Evolutionary conservation across 1,139 yeast species (phyloP), one percentile per base, ranked within the genome.

Genomic region (Kodamaea anthophila): DNA sequence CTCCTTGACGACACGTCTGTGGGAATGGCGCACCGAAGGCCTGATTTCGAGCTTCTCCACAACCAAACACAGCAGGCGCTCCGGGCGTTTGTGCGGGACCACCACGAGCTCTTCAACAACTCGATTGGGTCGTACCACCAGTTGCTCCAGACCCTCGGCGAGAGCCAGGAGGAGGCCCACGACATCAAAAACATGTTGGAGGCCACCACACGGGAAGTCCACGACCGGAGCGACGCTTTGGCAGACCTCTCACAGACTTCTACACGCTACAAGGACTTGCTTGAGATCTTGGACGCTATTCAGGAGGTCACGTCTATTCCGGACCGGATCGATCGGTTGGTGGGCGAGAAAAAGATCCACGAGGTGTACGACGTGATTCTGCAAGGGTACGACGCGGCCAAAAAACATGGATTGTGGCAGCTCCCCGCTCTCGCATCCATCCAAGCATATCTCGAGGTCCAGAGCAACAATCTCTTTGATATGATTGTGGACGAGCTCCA

Each of bases 1-100:
- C 62, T 88, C 36, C 62, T 86, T 43, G 96, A 88, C 52, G 80
- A 77, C 43, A 77, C 94, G 3, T 83, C 95, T 1, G 94, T 87
- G 18, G 97, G 97, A 0, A 58, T 83, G 46, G 94, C 94, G 1
- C 80, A 80, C 46, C 73, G 79, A 39, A 65, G 68, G 34, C 62
- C 65, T 1, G 83, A 79, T 30, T 83, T 83, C 41, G 54, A 64
- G 27, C 65, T 63, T 32, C 47, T 79, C 32, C 70, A 74, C 35
- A 60, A 60, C 10, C 61, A 72, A 37, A 77, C 88, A 9, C 74
- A 76, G 18, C 52, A 53, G 18, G 73, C 78, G 12, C 60, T 88
- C 29, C 70, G 81, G 38, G 58, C 60, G 19, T 87, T 88, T 4
- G 96, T 87, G 14, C 80, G 78, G 42, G 84, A 83, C 33, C 81